phyloP scores from a whole-genome alignment of 768 basidiomycete species.

The Cubamyces lactineus region DNA sequence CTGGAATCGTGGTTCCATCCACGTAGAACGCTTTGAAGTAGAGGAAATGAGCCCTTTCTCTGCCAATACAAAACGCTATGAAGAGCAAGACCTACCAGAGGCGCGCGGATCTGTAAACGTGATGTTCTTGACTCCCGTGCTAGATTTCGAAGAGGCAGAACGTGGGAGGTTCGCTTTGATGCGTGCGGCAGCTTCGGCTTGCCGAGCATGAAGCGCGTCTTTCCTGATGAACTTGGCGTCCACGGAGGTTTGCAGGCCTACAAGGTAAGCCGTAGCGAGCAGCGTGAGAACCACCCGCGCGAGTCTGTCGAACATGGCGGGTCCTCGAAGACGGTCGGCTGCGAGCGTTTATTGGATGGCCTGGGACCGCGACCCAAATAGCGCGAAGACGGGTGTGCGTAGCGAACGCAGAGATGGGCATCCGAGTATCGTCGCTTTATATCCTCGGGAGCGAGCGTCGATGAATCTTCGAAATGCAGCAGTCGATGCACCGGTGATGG shows the following conservation, averaged over 20 bases:
- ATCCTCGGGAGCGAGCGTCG: no score
- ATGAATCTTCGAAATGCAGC: no score
- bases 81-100: constrained; percentile 42
- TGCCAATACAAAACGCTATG: no score
- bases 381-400: no score
- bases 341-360: no score
- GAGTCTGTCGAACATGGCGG: constrained; percentile 1
- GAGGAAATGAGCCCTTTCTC: no score
- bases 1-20: constrained; percentile 65
- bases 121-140: constrained; percentile 53
- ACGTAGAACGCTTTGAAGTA: constrained; percentile 67
- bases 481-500: no score
- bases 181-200: constrained; percentile 52
- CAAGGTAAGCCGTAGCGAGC: background rate
- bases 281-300: constrained; percentile 3
- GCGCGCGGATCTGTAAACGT: constrained; percentile 71
- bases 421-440: no score
- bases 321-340: background rate
- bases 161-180: constrained; percentile 29
- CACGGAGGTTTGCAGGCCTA: background rate
- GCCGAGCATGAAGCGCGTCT: constrained; percentile 47
- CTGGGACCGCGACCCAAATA: no score
- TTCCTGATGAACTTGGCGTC: constrained; percentile 34
- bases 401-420: no score
- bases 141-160: constrained; percentile 1